Percentiles rank a stretch among this genome's conserved stretches.
These are phyloP conservation scores for Saccharomycopsis sp. DNA, from an alignment of 805 yeast species.

Conservation along the genomic window DNA sequence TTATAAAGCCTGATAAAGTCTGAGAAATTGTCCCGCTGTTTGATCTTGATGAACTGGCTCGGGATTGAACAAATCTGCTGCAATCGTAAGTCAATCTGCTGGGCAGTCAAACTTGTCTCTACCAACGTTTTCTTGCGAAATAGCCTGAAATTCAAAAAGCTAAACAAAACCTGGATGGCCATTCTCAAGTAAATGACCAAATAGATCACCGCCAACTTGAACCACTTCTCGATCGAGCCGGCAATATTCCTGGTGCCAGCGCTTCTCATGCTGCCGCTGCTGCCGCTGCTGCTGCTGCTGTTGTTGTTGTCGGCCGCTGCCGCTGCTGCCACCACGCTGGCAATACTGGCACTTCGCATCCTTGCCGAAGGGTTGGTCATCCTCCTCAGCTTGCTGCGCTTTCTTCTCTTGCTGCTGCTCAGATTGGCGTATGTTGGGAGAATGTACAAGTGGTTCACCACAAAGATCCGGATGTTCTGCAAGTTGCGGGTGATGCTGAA, in stretches of 20 bases:
- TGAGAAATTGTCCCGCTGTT: conserved; percentile 33
- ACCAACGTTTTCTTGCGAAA: conserved; percentile 26
- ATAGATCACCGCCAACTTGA: conserved; percentile 3
- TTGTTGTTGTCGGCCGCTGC: too few relatives aligned
- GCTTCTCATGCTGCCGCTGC: too few relatives aligned
- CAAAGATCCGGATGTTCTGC: conserved; percentile 13
- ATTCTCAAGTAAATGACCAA: conserved; percentile 8
- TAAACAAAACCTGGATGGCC: conserved; percentile 13
- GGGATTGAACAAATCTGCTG: conserved; percentile 76
- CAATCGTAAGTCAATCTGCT: conserved; percentile 70
- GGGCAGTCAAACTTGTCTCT: conserved; percentile 51
- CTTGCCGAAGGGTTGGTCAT: too few relatives aligned
- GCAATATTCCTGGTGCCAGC: too few relatives aligned
- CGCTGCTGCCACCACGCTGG: background rate
- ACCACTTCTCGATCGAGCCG: background rate
- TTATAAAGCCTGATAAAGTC: conserved; percentile 76
- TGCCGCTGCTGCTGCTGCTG: too few relatives aligned
- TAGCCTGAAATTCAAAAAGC: conserved; percentile 27
- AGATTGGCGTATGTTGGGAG: conserved; percentile 14
- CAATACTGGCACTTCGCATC: too few relatives aligned
- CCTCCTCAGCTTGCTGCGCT: background rate
- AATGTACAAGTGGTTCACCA: conserved; percentile 16
- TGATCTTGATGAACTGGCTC: conserved; percentile 56
- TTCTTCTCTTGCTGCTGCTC: background rate
- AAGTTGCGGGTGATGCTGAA: conserved; percentile 12